phyloP scores from a whole-genome alignment of 2,329 filamentous ascomycete genomes.

The Aspergillus cejpii region DNA sequence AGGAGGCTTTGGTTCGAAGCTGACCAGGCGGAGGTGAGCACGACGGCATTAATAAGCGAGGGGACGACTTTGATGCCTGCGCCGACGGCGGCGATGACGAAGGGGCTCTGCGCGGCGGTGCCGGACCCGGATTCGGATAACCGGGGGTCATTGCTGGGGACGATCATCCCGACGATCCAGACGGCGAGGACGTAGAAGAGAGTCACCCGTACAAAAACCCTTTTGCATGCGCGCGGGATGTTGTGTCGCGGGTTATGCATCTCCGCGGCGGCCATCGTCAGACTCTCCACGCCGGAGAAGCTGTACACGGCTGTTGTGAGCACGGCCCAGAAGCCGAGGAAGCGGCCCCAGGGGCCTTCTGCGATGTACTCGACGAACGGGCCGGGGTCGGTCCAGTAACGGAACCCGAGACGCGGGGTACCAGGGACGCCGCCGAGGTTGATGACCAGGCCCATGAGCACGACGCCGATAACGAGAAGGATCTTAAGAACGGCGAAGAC shows the following conservation, averaged over 20 bases:
- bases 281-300: constrained; percentile 42
- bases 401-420: constrained; percentile 56
- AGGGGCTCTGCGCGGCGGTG: constrained; percentile 45
- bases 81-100: constrained; percentile 63
- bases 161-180: constrained; percentile 54
- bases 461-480: constrained; percentile 42
- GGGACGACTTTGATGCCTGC: constrained; percentile 63
- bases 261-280: constrained; percentile 53
- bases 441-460: constrained; percentile 49
- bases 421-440: constrained; percentile 57
- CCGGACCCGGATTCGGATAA: constrained; percentile 14
- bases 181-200: constrained; percentile 54
- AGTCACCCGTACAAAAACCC: constrained; percentile 51
- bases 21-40: constrained; percentile 65
- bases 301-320: constrained; percentile 39
- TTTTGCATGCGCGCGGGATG: constrained; percentile 50
- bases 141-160: constrained; percentile 47
- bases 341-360: constrained; percentile 52
- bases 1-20: constrained; percentile 61
- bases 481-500: constrained; percentile 49
- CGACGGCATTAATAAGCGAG: constrained; percentile 68
- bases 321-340: constrained; percentile 54
- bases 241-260: constrained; percentile 47
- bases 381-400: constrained; percentile 63
- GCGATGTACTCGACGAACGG: constrained; percentile 62